These are phyloP conservation scores for Mangifera indica DNA, from an alignment of 345 rosid genomes.

Conservation along the genomic window DNA sequence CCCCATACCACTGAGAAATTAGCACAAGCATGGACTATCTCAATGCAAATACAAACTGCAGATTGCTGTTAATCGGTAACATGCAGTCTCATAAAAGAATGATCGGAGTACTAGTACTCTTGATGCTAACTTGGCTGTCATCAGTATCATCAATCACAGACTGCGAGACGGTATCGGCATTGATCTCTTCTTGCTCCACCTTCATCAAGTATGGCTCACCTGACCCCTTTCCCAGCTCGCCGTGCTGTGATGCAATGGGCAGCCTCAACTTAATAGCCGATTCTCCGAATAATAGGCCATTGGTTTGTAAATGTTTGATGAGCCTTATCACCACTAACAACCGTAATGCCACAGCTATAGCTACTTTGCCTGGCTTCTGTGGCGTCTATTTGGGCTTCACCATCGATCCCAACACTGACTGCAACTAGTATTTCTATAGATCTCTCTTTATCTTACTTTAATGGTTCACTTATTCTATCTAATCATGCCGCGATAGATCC, in stretches of 20 bases:
- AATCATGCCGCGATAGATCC: too few species aligned
- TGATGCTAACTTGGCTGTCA: conserved; percentile 17
- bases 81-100: conserved; percentile 10
- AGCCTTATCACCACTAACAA: conserved; percentile 42
- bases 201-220: conserved; percentile 53
- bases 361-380: conserved; percentile 76
- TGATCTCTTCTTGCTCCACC: conserved; percentile 45
- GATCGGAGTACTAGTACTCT: conserved; percentile 4
- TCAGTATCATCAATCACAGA: conserved; percentile 31
- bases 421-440: conserved; percentile 18
- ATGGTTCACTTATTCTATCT: not conserved
- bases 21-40: not conserved
- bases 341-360: conserved; percentile 61
- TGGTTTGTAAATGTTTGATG: conserved; percentile 51
- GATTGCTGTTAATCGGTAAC: not conserved
- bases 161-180: conserved; percentile 50
- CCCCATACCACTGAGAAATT: not conserved
- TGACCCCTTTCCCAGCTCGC: conserved; percentile 53
- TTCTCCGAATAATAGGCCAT: conserved; percentile 26
- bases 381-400: conserved; percentile 65
- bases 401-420: conserved; percentile 62
- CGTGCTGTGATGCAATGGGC: conserved; percentile 53
- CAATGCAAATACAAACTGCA: not conserved
- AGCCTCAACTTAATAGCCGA: conserved; percentile 38
- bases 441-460: not conserved